phyloP scores from a whole-genome alignment of 2,329 filamentous ascomycete species.

The Botrytis paeoniae region DNA sequence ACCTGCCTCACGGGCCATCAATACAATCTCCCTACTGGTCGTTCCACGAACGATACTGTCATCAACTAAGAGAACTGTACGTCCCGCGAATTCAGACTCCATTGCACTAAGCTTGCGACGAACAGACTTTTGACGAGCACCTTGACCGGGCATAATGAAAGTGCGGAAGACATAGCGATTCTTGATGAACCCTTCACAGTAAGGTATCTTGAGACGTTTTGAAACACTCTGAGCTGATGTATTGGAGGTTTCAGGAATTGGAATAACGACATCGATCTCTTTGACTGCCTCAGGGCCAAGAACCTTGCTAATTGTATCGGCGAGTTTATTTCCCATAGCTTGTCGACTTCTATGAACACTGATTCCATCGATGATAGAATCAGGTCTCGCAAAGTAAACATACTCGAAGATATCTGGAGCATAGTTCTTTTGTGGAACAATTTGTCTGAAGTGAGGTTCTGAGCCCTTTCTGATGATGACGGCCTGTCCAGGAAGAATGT shows the following conservation, averaged over 20 bases:
- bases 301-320: slow-evolving; percentile 64
- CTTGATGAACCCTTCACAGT: slow-evolving; percentile 81
- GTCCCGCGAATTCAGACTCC: slow-evolving; percentile 75
- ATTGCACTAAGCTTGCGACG: slow-evolving; percentile 88
- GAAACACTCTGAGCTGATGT: slow-evolving; percentile 76
- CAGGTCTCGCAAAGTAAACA: slow-evolving; percentile 82
- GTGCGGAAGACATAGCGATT: slow-evolving; percentile 87
- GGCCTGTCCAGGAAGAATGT: slow-evolving; percentile 80
- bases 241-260: slow-evolving; percentile 79
- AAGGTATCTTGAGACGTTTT: slow-evolving; percentile 71
- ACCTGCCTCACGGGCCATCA: slow-evolving; percentile 80
- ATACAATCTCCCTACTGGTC: slow-evolving; percentile 74
- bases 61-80: slow-evolving; percentile 80
- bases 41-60: slow-evolving; percentile 88
- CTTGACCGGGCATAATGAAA: slow-evolving; percentile 83
- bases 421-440: slow-evolving; percentile 65
- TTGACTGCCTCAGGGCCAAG: slow-evolving; percentile 67
- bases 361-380: slow-evolving; percentile 82
- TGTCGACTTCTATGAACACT: slow-evolving; percentile 80
- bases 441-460: slow-evolving; percentile 70
- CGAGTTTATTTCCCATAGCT: slow-evolving; percentile 82
- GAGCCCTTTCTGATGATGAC: slow-evolving; percentile 81
- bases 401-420: slow-evolving; percentile 85
- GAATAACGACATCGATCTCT: slow-evolving; percentile 81
- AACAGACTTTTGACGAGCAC: slow-evolving; percentile 77